Evolutionary conservation across 768 basidiomycete genomes (phyloP), one percentile per base, ranked within the genome.

Genomic region (Mycena venus): DNA sequence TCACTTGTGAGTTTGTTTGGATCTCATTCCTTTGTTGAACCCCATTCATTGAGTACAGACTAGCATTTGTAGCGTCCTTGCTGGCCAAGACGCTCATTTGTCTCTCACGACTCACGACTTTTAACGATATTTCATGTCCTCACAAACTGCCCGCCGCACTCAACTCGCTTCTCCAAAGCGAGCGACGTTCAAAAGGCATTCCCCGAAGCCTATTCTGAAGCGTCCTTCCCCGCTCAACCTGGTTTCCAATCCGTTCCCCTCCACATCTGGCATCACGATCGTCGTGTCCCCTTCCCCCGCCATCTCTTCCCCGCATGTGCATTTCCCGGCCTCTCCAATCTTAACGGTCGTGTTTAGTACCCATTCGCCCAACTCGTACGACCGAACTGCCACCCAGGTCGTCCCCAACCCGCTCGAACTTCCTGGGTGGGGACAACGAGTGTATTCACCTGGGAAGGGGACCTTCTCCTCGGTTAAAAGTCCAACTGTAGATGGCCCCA

Each of bases 291-390:
- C 84, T 2, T 82, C 84, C 29, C 82, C 84, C 1, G 77, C 80
- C 25, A 75, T 79, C 40, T 82, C 80, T 65, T 88, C 86, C 7
- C 84, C 87, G 4, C 91, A 90, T 78, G 92, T 94, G 69, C 92
- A 91, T 82, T 94, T 94, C 78, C 91, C 91, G 9, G 89, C 91
- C 15, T 90, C 92, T 1, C 90, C 92, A 15, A 80, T 85, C 42
- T 84, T 94, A 66, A 86, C 87, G 14, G 86, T 90, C 27, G 91
- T 89, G 6, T 90, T 88, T 80, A 82, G 86, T 27, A 88, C 90
- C 7, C 89, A 92, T 79, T 92, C 92, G 0, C 82, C 92, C 0
- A 79, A 85, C 61, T 86, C 86, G 0, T 94, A 93, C 78, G 93
- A 94, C 80, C 90, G 93, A 47, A 88, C 87, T 0, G 89, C 93